These are phyloP conservation scores for Coemansia sp. DNA, from an alignment of 192 early-diverging fungal species.

Conservation along the genomic window DNA sequence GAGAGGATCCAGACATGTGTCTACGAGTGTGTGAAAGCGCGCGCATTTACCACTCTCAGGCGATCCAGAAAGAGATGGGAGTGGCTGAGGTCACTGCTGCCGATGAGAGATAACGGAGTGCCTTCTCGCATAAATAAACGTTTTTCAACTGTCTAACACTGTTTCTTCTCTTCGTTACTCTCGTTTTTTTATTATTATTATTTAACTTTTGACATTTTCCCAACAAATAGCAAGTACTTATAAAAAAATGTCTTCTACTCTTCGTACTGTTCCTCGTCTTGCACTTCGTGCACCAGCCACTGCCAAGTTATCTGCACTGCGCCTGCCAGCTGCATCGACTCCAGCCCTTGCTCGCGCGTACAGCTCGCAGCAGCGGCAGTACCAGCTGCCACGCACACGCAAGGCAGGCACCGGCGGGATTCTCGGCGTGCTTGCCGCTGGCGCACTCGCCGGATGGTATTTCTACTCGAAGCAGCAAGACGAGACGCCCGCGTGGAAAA, in stretches of 20 bases:
- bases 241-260: constrained; percentile 30
- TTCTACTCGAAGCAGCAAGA: constrained; percentile 33
- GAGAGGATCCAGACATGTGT: background rate
- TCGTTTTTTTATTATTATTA: too few relatives aligned
- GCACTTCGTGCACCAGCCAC: constrained; percentile 6
- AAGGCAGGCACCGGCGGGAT: constrained; percentile 38
- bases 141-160: background rate
- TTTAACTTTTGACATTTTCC: constrained; percentile 4
- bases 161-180: background rate
- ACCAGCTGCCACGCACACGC: constrained; percentile 30
- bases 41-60: background rate
- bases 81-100: constrained; percentile 1
- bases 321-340: background rate
- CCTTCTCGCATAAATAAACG: constrained; percentile 1
- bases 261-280: constrained; percentile 31
- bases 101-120: constrained; percentile 25
- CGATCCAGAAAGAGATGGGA: background rate
- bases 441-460: constrained; percentile 59
- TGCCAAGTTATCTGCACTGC: constrained; percentile 11
- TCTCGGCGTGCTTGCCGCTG: constrained; percentile 50
- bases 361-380: constrained; percentile 28
- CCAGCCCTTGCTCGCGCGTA: constrained; percentile 21
- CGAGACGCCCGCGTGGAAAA: constrained; percentile 47
- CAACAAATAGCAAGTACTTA: constrained; percentile 4
- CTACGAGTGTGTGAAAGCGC: background rate